phyloP scores from a whole-genome alignment of 495 filamentous ascomycete genomes.

The Penicillium longicatenatum region DNA sequence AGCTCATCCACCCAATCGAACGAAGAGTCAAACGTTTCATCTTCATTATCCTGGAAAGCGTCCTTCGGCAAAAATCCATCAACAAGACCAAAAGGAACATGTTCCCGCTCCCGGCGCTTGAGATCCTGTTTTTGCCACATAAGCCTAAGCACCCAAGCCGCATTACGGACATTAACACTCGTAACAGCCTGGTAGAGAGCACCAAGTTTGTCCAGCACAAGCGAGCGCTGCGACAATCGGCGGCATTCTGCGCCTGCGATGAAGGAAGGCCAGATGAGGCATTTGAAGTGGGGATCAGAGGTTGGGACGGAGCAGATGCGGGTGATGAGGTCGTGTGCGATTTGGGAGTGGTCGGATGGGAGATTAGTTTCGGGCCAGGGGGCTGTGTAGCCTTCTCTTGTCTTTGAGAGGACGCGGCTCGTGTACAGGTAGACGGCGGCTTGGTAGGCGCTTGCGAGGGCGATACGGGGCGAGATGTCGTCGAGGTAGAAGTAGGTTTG shows the following conservation, averaged over 20 bases:
- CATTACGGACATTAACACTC: slow-evolving; percentile 50
- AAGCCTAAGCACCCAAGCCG: slow-evolving; percentile 47
- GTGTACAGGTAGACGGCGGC: slow-evolving; percentile 50
- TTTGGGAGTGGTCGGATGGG: slow-evolving; percentile 35
- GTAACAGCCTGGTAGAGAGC: slow-evolving; percentile 42
- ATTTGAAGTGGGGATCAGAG: slow-evolving; percentile 50
- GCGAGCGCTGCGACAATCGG: slow-evolving; percentile 34
- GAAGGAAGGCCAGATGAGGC: slow-evolving; percentile 52
- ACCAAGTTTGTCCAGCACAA: slow-evolving; percentile 40
- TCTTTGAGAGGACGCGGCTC: slow-evolving; percentile 43
- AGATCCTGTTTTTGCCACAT: slow-evolving; percentile 52
- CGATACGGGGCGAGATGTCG: slow-evolving; percentile 42
- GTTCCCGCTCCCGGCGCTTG: slow-evolving; percentile 19
- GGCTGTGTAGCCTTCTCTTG: slow-evolving; percentile 31
- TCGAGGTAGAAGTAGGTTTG: slow-evolving; percentile 40
- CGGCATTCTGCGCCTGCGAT: slow-evolving; percentile 49
- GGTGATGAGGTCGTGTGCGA: slow-evolving; percentile 39
- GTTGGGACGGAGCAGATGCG: slow-evolving; percentile 39
- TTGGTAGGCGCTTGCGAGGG: slow-evolving; percentile 46
- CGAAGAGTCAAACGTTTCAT: slow-evolving; percentile 30
- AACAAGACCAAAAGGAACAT: neutral
- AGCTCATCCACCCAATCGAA: slow-evolving; percentile 53
- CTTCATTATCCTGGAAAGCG: slow-evolving; percentile 10
- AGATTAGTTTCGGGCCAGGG: slow-evolving; percentile 32
- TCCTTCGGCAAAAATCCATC: slow-evolving; percentile 4